Base-by-base conservation (phyloP, 116 monocot species). In the Trichopus zeylanicus region DNA sequence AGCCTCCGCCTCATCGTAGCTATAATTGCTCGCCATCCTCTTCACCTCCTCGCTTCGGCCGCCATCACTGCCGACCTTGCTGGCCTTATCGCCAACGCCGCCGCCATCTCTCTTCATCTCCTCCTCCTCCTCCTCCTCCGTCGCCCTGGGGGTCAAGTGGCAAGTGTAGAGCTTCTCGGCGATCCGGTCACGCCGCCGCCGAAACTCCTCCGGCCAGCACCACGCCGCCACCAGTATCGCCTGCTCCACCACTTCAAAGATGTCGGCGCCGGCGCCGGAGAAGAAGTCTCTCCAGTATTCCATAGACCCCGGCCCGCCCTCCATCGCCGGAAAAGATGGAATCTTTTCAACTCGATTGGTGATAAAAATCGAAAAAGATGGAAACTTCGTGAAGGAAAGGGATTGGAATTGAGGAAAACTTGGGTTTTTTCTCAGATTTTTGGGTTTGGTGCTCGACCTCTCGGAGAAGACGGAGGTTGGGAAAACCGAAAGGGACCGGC, bases 1-100 rank as follows among this genome's bases (percentile, higher is more conserved):
- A 6, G 91, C 83, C 62, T 82, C 91, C 0, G 73, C 80, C 56
- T 78, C 92, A 26, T 78, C 83, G 55, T 76, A 78, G 56, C 74
- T 77, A 55, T 69, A 71, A 60, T 77, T 82, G 53, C 86, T 78
- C 20, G 49, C 46, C 15, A 29, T 29, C 46, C 49, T n/a, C 12
- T 58, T 51, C 9, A 67, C 46, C 11, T 53, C 27, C 18, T 20
- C 54, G 23, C 63, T 65, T 0, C 37, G 51, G 29, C 57, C 78
- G 37, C 68, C 47, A 35, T 59, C 55, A 37, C 63, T 61, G 22
- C 58, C 47, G 1, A 39, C 68, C 51, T 68, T 53, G 64, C 66
- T 72, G 57, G 64, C 66, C 60, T 75, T 66, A 53, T 66, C 62
- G 1, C 49, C 30, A 34, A 62, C 62, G 1, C 49, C 24, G 34